Evolutionary conservation across 306 rosid species (phyloP).

Genomic region (Trifolium subterraneum): DNA sequence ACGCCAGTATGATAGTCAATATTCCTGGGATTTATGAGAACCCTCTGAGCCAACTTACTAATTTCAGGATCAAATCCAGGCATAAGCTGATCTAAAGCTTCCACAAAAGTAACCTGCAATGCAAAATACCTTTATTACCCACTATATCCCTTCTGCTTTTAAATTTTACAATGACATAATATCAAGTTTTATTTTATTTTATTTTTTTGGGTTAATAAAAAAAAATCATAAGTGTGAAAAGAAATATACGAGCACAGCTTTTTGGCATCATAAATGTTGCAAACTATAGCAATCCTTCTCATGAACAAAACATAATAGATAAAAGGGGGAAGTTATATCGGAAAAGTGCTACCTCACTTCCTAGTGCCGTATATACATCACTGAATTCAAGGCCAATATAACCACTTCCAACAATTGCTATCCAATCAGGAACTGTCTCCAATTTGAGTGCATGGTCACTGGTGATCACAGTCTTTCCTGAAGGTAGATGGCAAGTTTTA

Average conservation of each 20-base stretch:
- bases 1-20: constrained; percentile 96
- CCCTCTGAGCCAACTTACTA: constrained; percentile 95
- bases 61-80: constrained; percentile 99
- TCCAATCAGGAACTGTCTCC: constrained; percentile 97
- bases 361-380: constrained; percentile 97
- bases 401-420: constrained; percentile 98
- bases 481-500: constrained; percentile 25
- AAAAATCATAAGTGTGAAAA: neutral
- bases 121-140: constrained; percentile 44
- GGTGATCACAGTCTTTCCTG: constrained; percentile 98
- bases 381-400: constrained; percentile 99
- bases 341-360: constrained; percentile 80
- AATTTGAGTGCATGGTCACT: constrained; percentile 98
- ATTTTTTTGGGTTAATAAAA: neutral
- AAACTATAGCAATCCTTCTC: constrained; percentile 16
- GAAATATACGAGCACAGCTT: neutral
- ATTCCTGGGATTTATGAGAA: constrained; percentile 86
- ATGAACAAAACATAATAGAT: constrained; percentile 19
- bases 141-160: constrained; percentile 9
- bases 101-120: constrained; percentile 92
- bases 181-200: neutral
- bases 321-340: constrained; percentile 20
- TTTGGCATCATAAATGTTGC: neutral
- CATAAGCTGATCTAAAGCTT: constrained; percentile 98
- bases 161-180: constrained; percentile 30